Base-by-base conservation (phyloP, 495 filamentous ascomycete genomes). In the Tirmania nivea region DNA sequence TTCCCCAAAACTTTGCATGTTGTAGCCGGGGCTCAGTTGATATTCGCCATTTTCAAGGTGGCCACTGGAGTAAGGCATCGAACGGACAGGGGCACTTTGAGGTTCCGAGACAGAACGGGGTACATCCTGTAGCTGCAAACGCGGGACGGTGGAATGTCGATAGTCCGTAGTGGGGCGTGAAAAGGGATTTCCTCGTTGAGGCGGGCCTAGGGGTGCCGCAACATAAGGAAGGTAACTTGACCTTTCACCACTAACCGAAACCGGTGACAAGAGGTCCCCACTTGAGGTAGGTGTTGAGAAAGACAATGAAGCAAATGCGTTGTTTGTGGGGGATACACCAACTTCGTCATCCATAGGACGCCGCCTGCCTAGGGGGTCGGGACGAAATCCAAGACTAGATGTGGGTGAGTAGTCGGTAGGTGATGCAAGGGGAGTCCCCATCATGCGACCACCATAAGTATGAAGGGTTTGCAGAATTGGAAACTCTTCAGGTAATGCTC, bases 381-480 rank as follows among this genome's bases (percentile, higher is more conserved):
- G 50, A 42, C 59, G 62, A 49, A 65, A 60, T 17, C 58, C 59
- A 56, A 60, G 53, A 45, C 31, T 52, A 12, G 62, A 55, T 10
- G 55, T 60, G 20, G 63, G 63, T 31, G 63, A 62, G 55, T 65
- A 65, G 37, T 64, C 63, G 39, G 62, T 65, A 47, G 62, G 62
- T 19, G 63, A 65, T 48, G 62, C 55, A 34, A 65, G 55, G 10
- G 63, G 63, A 3, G 63, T 63, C 35, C 60, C 63, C 53, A 68
- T 65, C 55, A 63, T 65, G 48, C 66, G 68, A 39, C 54, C 53
- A 54, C 75, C 77, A 52, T 84, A 81, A n/a, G 83, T 83, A 59
- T 92, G 83, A 19, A 95, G 70, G 8, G 88, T 86, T 68, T 90
- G 83, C 10, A 86, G 79, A 60, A 86, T 92, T 70, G 93, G 84